Base-by-base conservation (phyloP, 495 filamentous ascomycete species). In the Penicillium robsamsonii region DNA sequence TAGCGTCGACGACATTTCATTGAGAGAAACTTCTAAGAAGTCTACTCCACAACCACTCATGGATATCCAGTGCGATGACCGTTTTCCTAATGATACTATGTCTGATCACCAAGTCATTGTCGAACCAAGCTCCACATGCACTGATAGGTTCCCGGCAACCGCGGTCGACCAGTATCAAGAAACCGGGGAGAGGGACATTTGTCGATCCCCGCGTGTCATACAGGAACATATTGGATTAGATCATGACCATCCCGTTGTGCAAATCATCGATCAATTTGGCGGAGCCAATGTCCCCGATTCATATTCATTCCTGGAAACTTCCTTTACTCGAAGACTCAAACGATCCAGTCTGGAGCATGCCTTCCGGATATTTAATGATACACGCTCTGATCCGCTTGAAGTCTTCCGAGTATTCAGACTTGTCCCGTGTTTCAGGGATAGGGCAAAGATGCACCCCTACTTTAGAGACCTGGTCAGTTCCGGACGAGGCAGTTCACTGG, bases 251-350 rank as follows among this genome's bases (percentile, higher is more conserved):
- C 20, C 29, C 12, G 38, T 25, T 2, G 22, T 25, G 17, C 15
- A 53, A 27, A 8, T 22, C 13, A 5, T 22, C n/a, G 50, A 31
- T 30, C 37, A 7, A 15, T 44, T 35, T 5, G 27, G 25, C 31
- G 38, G 17, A 30, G n/a, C 20, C 53, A 29, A 50, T 46, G 11
- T 27, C 15, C 56, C 40, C 0, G 58, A 58, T 49, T 61, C 58
- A 12, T 63, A 64, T 40, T 62, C 62, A 37, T 63, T 80, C 37
- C 71, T 81, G 10, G 90, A 92, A 67, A 72, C 72, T 18, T 81
- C 81, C 15, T 91, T 92, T 53, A 83, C 83, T 17, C 81, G 88
- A 2, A 76, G 84, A 10, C 73, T 93, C 13, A 86, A 89, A n/a
- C 80, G 89, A 11, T 75, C 75, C 42, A 75, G 82, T 2, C 57